Base-by-base conservation (phyloP, 805 yeast species). In the Schwanniomyces sp. region DNA sequence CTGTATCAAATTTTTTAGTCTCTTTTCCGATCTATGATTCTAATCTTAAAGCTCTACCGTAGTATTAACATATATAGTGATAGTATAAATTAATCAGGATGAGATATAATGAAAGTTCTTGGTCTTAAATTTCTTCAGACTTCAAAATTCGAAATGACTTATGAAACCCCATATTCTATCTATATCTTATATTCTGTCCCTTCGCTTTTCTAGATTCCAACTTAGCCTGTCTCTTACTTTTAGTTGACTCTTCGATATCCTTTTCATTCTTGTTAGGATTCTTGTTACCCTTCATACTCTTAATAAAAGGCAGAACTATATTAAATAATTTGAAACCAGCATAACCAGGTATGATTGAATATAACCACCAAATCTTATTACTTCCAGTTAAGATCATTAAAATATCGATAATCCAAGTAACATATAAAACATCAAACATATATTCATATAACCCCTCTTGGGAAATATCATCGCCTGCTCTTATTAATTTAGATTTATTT, bases 391-490 rank as follows among this genome's bases (percentile, higher is more conserved):
- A 18, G 5, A 80, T 55, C 70, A 82, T 78, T 44, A 84, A 64
- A 1, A 84, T 46, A 52, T 82, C 82, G 52, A 81, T 70, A 17
- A 78, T 55, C 76, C 85, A 75, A 2, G 91, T 85, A 40, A 86
- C 62, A 58, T 86, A 86, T 49, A 87, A 68, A 10, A 85, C 62
- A 58, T 87, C 94, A 59, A 84, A 84, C 73, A 86, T 67, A 69
- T 84, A 86, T 63, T 87, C 92, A 34, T 84, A 84, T 36, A 87
- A 69, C 0, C 94, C 94, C 3, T 64, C 59, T 50, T 80, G 87
- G 46, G 64, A 64, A 49, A 86, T 73, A 56, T 87, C 88, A 27
- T 76, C 79, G 2, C 91, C 92, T 1, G 86, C 62, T 10, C 63
- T 66, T 2, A 77, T 59, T 41, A 86, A 67, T 44, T 74, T 72